These are phyloP conservation scores for Tuber magnatum DNA, from an alignment of 495 filamentous ascomycete genomes.

Conservation along the genomic window DNA sequence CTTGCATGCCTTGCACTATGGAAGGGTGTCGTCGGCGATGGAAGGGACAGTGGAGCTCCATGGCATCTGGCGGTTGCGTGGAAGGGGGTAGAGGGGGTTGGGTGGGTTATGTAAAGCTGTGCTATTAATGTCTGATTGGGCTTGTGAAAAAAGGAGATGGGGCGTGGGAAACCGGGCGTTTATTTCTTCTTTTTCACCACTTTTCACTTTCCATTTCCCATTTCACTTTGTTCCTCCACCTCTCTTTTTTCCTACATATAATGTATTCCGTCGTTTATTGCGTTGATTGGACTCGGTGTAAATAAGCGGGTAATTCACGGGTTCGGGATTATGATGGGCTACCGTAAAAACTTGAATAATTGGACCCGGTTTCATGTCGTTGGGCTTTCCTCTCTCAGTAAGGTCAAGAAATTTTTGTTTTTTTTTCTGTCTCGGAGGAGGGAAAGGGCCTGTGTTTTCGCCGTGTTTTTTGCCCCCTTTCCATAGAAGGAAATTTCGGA, in stretches of 20 bases:
- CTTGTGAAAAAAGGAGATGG: conserved; percentile 15
- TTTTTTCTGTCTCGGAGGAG: no score
- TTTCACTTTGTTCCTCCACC: conserved; percentile 2
- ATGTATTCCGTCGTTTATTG: not conserved
- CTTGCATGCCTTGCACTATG: conserved; percentile 29
- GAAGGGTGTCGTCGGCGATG: conserved; percentile 28
- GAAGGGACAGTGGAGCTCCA: conserved; percentile 25
- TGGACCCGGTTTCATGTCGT: no score
- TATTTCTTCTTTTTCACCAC: conserved; percentile 16
- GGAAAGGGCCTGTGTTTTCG: no score
- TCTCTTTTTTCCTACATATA: conserved; percentile 5
- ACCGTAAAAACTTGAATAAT: no score
- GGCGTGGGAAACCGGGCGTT: conserved; percentile 23
- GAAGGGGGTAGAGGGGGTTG: conserved; percentile 33
- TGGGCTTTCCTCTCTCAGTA: no score
- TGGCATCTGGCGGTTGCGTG: conserved; percentile 31
- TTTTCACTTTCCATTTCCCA: conserved; percentile 11
- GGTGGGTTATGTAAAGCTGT: conserved; percentile 25
- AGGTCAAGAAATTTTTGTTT: no score
- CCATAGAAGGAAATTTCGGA: no score
- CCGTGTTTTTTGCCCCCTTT: no score
- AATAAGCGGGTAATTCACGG: not conserved
- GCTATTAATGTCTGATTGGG: conserved; percentile 19
- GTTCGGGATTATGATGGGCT: not conserved
- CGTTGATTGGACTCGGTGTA: not conserved